These are phyloP conservation scores for Domatiomyces catenatus DNA, from an alignment of 2,329 filamentous ascomycete species.

Conservation along the genomic window DNA sequence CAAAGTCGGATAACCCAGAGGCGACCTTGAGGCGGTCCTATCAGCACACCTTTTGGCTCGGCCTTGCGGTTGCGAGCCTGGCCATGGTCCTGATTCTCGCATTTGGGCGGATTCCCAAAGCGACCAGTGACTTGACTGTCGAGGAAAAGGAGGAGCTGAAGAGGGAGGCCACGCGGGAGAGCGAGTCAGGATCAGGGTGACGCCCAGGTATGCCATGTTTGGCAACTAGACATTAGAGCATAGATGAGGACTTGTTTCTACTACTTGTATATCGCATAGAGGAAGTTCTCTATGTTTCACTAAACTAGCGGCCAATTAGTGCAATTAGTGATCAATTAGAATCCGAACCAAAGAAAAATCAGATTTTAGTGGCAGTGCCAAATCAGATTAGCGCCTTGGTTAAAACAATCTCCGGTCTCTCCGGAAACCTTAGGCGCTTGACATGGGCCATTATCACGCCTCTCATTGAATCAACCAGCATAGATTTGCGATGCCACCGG, in stretches of 20 bases:
- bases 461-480: not conserved
- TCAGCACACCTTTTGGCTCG: conserved; percentile 41
- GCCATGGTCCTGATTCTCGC: conserved; percentile 37
- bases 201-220: not conserved
- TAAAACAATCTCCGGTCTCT: not conserved
- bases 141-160: conserved; percentile 35
- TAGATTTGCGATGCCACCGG: not conserved
- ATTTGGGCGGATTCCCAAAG: conserved; percentile 41
- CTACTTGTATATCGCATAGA: no score
- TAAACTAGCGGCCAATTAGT: no score
- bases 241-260: no score
- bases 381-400: no score
- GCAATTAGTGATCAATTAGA: no score
- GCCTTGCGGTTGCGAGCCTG: conserved; percentile 39
- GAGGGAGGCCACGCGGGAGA: conserved; percentile 9
- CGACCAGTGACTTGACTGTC: conserved; percentile 41
- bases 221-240: no score
- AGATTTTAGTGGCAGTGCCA: no score
- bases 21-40: conserved; percentile 40
- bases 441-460: not conserved
- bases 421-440: not conserved
- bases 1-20: conserved; percentile 1
- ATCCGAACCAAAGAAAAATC: no score
- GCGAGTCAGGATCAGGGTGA: not conserved
- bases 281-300: no score